Conservation (phyloP, 202 grass and related monocot genomes). For the Bolboschoenoplectus hybrid region DNA sequence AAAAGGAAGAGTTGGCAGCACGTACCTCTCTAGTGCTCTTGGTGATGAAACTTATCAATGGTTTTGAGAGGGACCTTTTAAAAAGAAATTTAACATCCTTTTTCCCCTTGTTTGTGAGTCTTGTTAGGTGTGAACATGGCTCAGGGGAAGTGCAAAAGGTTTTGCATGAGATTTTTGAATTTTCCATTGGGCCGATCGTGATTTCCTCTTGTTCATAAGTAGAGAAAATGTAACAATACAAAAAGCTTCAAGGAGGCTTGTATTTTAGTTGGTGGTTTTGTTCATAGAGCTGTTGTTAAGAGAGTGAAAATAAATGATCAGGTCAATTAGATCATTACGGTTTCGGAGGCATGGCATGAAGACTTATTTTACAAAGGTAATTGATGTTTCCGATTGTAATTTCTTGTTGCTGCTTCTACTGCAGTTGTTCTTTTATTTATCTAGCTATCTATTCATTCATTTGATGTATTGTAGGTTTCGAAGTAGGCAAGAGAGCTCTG, state of each 20-base stretch:
- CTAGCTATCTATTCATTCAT: slow-evolving; percentile 8
- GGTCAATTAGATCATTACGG: neutral
- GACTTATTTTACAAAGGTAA: slow-evolving; percentile 4
- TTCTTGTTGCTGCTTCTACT: neutral
- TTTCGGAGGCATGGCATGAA: neutral
- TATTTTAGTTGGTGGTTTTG: slow-evolving; percentile 28
- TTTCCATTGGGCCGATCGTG: slow-evolving; percentile 61
- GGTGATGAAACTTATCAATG: slow-evolving; percentile 64
- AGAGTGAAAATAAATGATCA: slow-evolving; percentile 24
- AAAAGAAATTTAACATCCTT: slow-evolving; percentile 63
- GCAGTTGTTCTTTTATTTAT: neutral
- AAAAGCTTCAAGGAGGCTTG: neutral
- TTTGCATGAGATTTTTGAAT: slow-evolving; percentile 74
- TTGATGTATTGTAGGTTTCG: slow-evolving; percentile 30
- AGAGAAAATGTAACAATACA: slow-evolving; percentile 14
- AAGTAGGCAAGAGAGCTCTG: neutral
- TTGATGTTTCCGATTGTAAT: neutral
- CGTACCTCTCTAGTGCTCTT: slow-evolving; percentile 64
- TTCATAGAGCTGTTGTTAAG: slow-evolving; percentile 9
- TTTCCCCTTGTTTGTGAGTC: slow-evolving; percentile 83
- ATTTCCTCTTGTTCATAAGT: slow-evolving; percentile 39
- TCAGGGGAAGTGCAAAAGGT: slow-evolving; percentile 72
- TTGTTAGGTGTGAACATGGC: slow-evolving; percentile 84
- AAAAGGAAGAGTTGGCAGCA: slow-evolving; percentile 83
- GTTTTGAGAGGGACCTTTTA: slow-evolving; percentile 69